A percentile compares a stretch with the other conserved stretches of the same genome.
phyloP scores from a whole-genome alignment of 768 basidiomycete genomes.

The Asterophora parasitica region DNA sequence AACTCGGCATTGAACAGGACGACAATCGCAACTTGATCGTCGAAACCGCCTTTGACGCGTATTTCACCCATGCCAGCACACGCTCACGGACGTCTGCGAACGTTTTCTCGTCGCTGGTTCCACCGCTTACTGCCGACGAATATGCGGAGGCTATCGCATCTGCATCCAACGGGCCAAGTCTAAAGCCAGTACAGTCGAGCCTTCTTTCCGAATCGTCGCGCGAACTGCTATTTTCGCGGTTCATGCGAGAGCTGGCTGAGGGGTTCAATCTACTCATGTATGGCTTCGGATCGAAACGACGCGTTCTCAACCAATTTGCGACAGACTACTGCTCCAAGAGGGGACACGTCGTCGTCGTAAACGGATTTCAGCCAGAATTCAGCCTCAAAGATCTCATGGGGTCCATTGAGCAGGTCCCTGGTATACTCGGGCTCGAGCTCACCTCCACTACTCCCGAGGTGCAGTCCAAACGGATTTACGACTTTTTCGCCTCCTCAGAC shows the following conservation, averaged over 20 bases:
- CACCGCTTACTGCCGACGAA: slow-evolving; percentile 66
- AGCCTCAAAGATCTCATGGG: slow-evolving; percentile 63
- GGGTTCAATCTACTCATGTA: slow-evolving; percentile 90
- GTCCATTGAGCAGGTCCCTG: slow-evolving; percentile 52
- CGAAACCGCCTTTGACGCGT: slow-evolving; percentile 78
- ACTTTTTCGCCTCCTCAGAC: slow-evolving; percentile 45
- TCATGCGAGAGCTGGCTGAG: slow-evolving; percentile 65
- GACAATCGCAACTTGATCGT: slow-evolving; percentile 37
- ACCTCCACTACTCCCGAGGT: slow-evolving; percentile 46
- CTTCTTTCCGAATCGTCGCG: slow-evolving; percentile 29
- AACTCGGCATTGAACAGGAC: slow-evolving; percentile 8
- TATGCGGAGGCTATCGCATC: slow-evolving; percentile 39
- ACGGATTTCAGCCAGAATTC: slow-evolving; percentile 72
- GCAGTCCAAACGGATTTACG: slow-evolving; percentile 60
- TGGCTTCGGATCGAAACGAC: slow-evolving; percentile 86
- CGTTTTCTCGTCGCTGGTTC: slow-evolving; percentile 71
- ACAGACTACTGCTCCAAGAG: slow-evolving; percentile 43
- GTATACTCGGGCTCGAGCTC: slow-evolving; percentile 30
- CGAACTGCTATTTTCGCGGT: slow-evolving; percentile 49
- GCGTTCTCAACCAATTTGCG: slow-evolving; percentile 72
- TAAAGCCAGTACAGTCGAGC: slow-evolving; percentile 28
- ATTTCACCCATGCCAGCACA: slow-evolving; percentile 63
- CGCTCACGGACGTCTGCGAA: slow-evolving; percentile 72
- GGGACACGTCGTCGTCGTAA: slow-evolving; percentile 74
- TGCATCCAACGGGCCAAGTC: slow-evolving; percentile 20